Percentiles rank a stretch among this genome's conserved stretches.
These are phyloP conservation scores for Lactarius vividus DNA, from an alignment of 768 basidiomycete genomes.

Conservation along the genomic window DNA sequence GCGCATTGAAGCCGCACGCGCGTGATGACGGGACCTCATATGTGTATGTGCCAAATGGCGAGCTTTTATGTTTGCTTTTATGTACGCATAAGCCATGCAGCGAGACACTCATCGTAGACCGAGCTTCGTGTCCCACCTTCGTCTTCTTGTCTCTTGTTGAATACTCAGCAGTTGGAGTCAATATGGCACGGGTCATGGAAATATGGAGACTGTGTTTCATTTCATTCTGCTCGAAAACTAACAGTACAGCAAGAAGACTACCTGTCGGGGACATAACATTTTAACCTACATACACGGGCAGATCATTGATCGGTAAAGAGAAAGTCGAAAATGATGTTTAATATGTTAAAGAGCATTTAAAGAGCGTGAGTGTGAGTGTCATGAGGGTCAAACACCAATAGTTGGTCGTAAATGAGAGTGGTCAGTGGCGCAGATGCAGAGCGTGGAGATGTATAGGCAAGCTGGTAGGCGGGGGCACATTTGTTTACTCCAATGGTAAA, in stretches of 20 bases:
- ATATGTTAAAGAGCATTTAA: conserved; percentile 6
- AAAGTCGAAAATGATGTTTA: background rate
- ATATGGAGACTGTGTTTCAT: background rate
- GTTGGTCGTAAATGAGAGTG: conserved; percentile 17
- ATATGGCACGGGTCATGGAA: background rate
- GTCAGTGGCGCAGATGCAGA: conserved; percentile 6
- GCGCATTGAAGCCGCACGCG: conserved; percentile 80
- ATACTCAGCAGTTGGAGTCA: background rate
- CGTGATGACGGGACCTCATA: conserved; percentile 37
- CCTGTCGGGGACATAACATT: background rate
- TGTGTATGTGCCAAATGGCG: conserved; percentile 21
- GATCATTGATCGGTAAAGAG: background rate
- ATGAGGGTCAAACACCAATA: conserved; percentile 4
- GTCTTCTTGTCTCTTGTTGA: background rate
- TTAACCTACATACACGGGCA: conserved; percentile 15
- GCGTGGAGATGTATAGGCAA: background rate
- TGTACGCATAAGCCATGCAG: conserved; percentile 27
- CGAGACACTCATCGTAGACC: conserved; percentile 14
- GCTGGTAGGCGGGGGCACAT: background rate
- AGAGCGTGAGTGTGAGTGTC: conserved; percentile 6
- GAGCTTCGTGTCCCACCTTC: background rate
- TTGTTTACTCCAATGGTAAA: background rate
- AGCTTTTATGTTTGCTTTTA: conserved; percentile 30
- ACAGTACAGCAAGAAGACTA: conserved; percentile 1
- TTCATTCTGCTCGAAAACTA: conserved; percentile 1